phyloP scores from a whole-genome alignment of 306 rosid species.

The Prosopis cineraria region DNA sequence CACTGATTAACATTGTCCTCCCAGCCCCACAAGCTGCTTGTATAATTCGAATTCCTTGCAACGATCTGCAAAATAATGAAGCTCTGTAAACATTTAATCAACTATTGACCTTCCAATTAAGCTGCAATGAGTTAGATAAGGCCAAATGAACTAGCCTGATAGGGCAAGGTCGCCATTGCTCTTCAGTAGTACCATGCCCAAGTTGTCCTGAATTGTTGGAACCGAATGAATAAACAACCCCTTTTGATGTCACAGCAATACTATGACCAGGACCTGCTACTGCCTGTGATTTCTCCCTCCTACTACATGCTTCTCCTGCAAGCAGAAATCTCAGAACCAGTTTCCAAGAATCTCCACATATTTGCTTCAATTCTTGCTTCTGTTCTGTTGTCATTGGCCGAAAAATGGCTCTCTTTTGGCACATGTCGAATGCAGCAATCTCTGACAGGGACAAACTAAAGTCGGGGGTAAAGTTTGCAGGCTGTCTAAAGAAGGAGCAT shows the following conservation, averaged over 20 bases:
- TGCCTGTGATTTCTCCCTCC: conserved; percentile 94
- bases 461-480: conserved; percentile 89
- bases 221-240: conserved; percentile 84
- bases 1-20: conserved; percentile 92
- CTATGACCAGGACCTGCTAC: conserved; percentile 99
- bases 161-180: conserved; percentile 75
- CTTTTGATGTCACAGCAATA: conserved; percentile 87
- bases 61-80: conserved; percentile 71
- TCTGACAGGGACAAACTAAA: conserved; percentile 68
- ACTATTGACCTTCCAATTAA: conserved; percentile 42
- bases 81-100: conserved; percentile 51
- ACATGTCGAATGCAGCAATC: conserved; percentile 94
- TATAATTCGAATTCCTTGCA: conserved; percentile 87
- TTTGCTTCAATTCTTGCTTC: conserved; percentile 67
- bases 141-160: conserved; percentile 65
- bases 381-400: conserved; percentile 78
- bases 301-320: conserved; percentile 90
- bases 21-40: conserved; percentile 92
- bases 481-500: conserved; percentile 88
- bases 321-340: conserved; percentile 86
- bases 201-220: conserved; percentile 95
- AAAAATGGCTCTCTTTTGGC: conserved; percentile 85
- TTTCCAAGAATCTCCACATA: conserved; percentile 98
- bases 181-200: conserved; percentile 83
- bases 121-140: conserved; percentile 26